Base-by-base conservation (phyloP, 78 protist species). In the Paratrimastix pyriformis region DNA sequence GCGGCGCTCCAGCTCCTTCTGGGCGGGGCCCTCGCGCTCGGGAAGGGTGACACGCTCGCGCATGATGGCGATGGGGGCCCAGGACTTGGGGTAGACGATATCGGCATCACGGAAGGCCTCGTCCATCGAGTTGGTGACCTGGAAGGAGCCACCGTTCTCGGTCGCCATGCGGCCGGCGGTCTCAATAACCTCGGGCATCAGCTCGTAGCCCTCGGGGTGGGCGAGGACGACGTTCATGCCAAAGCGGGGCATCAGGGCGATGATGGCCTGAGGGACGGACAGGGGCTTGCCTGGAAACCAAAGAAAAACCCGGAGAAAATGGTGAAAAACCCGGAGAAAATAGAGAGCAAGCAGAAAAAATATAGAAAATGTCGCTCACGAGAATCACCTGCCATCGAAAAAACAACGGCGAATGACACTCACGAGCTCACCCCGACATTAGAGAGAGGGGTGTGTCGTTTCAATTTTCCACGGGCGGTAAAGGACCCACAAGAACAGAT, bases 211-310 rank as follows among this genome's bases (percentile, higher is more conserved):
- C 40, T 81, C 85, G 33, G 84, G 85, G 40, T 75, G 26, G 24
- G 85, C 85, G 40, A 81, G 60, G 13, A n/a, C 45, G 43, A 81
- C 46, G 40, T 81, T 81, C 8, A 75, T 42, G 39, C 85, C 85
- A 30, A 75, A 81, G 15, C 85, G 4, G 50, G 85, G 24, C 43
- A 81, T 2, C 37, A 81, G 79, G 59, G 66, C 81, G 33, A 81
- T 65, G 46, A 81, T 35, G 38, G 68, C 72, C 45, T 81, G 85
- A 26, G 85, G 81, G 39, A 81, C 85, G 65, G 85, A 81, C 26
- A 81, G 45, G 42, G 85, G 85, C 65, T 81, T 81, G 30, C 85
- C n/a, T n/a, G n/a, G n/a, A n/a, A n/a, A n/a, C n/a, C n/a, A n/a
- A n/a, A n/a, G n/a, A n/a, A n/a, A n/a, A n/a, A n/a, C n/a, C n/a